These are phyloP conservation scores for Poa pratensis DNA, from an alignment of 176 grass and related monocot species.

Conservation along the genomic window DNA sequence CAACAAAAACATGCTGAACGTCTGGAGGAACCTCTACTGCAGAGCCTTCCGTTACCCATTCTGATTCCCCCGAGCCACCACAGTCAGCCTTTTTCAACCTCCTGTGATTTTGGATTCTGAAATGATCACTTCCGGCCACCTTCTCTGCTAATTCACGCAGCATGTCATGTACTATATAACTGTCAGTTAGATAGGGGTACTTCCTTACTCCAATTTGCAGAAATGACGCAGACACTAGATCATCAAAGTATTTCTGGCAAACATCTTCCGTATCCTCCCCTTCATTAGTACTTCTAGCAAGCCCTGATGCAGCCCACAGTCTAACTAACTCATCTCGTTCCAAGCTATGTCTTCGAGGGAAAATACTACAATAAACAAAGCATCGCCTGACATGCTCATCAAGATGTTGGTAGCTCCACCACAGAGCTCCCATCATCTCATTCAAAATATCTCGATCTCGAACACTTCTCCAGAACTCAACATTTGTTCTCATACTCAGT, in stretches of 20 bases:
- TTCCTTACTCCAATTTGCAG: not conserved
- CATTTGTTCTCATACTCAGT: not conserved
- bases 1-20: not conserved
- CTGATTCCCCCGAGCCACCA: no score
- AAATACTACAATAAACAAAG: slow-evolving; percentile 16
- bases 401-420: slow-evolving; percentile 24
- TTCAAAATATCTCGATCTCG: not conserved
- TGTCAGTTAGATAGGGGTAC: not conserved
- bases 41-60: not conserved
- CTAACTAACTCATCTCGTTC: not conserved
- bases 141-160: not conserved
- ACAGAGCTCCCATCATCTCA: slow-evolving; percentile 3
- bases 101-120: not conserved
- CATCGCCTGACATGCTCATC: not conserved
- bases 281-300: not conserved
- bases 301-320: not conserved
- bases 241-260: not conserved
- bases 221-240: not conserved
- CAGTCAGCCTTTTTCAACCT: no score
- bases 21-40: not conserved
- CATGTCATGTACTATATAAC: not conserved
- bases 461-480: not conserved
- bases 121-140: not conserved
- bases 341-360: not conserved
- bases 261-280: not conserved